phyloP scores from a whole-genome alignment of 352 stramenopile genomes.

The Globisporangium echinulatum region DNA sequence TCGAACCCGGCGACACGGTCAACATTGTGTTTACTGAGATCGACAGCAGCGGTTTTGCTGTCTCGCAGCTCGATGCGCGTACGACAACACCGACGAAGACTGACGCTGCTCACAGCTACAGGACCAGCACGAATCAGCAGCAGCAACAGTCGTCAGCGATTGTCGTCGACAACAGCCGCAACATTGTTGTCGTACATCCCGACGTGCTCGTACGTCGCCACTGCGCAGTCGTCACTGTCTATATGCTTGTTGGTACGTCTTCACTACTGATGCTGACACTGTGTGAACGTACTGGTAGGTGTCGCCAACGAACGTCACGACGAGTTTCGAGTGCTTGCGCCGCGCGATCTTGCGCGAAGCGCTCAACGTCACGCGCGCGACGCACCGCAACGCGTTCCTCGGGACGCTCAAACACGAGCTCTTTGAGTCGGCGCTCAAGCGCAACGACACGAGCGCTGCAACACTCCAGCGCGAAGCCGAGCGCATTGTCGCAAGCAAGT shows the following conservation, averaged over 20 bases:
- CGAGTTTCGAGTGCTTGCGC: constrained; percentile 66
- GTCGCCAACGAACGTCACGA: constrained; percentile 74
- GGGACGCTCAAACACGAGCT: constrained; percentile 83
- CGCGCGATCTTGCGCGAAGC: constrained; percentile 64
- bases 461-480: constrained; percentile 36
- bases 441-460: constrained; percentile 21
- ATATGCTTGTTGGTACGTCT: not conserved
- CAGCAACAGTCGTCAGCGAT: constrained; percentile 12
- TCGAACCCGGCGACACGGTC: constrained; percentile 71
- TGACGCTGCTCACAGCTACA: no score
- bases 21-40: constrained; percentile 72
- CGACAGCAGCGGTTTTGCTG: constrained; percentile 11
- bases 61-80: no score
- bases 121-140: not conserved
- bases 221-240: not conserved
- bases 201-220: constrained; percentile 54
- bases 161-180: constrained; percentile 43
- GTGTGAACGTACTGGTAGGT: constrained; percentile 27
- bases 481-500: constrained; percentile 57
- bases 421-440: constrained; percentile 55
- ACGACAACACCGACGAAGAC: no score
- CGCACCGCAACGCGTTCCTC: constrained; percentile 55
- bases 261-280: not conserved
- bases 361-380: constrained; percentile 46
- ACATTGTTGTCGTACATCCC: constrained; percentile 64